Evolutionary conservation across 805 yeast genomes (phyloP).

Genomic region (Lachancea dasiensis): DNA sequence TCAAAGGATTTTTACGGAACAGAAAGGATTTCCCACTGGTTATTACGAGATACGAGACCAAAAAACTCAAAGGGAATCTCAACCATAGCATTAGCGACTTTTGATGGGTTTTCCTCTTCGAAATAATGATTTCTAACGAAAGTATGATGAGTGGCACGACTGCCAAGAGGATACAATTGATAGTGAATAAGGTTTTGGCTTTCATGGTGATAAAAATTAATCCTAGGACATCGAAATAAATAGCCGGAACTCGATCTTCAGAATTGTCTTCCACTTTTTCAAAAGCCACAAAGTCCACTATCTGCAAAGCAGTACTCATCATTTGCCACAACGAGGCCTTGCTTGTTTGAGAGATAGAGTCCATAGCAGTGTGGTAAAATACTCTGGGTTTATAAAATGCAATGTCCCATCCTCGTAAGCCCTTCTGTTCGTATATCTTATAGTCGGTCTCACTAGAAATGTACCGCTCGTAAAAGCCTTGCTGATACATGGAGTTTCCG

Average conservation of each 20-base stretch:
- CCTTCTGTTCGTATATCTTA: slow-evolving; percentile 57
- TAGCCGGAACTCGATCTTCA: slow-evolving; percentile 39
- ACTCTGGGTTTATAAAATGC: slow-evolving; percentile 85
- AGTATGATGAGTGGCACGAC: slow-evolving; percentile 49
- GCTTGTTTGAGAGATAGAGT: slow-evolving; percentile 57
- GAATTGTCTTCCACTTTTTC: slow-evolving; percentile 28
- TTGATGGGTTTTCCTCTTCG: slow-evolving; percentile 44
- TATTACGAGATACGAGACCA: slow-evolving; percentile 38
- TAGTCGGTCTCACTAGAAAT: slow-evolving; percentile 84
- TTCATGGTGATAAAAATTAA: slow-evolving; percentile 49
- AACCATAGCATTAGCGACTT: slow-evolving; percentile 37
- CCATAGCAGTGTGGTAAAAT: slow-evolving; percentile 73
- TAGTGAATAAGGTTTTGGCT: slow-evolving; percentile 40
- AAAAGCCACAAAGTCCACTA: slow-evolving; percentile 42
- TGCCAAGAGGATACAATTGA: slow-evolving; percentile 48
- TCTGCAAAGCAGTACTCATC: slow-evolving; percentile 65
- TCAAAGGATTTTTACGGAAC: slow-evolving; percentile 39
- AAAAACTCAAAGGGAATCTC: slow-evolving; percentile 56
- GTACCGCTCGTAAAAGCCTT: slow-evolving; percentile 70
- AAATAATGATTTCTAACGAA: slow-evolving; percentile 43
- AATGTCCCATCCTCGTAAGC: slow-evolving; percentile 80
- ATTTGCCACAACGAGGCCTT: slow-evolving; percentile 78
- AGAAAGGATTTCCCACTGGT: slow-evolving; percentile 37
- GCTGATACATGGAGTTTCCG: slow-evolving; percentile 75
- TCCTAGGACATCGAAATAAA: slow-evolving; percentile 62